Conservation (phyloP, 2,329 filamentous ascomycete species). For the Paecilomyces sp. region DNA sequence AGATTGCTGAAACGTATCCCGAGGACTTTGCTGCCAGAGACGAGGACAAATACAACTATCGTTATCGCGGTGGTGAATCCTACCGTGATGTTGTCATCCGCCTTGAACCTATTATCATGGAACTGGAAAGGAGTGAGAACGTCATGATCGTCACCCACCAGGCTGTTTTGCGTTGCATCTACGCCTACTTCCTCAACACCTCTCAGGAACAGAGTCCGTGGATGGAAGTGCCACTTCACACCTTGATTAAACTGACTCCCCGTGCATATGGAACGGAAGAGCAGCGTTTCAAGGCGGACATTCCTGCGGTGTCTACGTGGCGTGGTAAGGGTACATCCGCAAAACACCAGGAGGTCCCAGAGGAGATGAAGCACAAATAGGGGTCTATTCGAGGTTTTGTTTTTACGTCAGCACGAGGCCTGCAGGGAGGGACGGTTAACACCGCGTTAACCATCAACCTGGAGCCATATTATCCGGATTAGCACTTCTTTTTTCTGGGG, state of each 20-base stretch:
- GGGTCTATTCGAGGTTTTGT: not conserved
- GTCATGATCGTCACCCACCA: conserved; percentile 98
- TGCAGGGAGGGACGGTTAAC: not conserved
- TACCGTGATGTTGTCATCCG: conserved; percentile 96
- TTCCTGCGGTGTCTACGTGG: conserved; percentile 95
- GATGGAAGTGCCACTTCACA: conserved; percentile 98
- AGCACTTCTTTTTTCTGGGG: not conserved
- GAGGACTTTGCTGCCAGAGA: conserved; percentile 94
- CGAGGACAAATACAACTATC: conserved; percentile 99
- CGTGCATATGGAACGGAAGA: conserved; percentile 91
- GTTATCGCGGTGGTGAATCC: conserved; percentile 91
- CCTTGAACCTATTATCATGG: conserved; percentile 98
- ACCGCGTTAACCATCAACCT: not conserved
- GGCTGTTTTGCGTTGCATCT: conserved; percentile 92
- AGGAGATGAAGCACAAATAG: conserved; percentile 10
- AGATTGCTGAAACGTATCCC: conserved; percentile 85
- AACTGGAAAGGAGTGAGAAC: conserved; percentile 90
- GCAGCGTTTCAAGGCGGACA: conserved; percentile 78
- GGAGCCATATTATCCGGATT: not conserved
- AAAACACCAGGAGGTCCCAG: conserved; percentile 59
- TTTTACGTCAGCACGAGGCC: not conserved
- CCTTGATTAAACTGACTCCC: conserved; percentile 91
- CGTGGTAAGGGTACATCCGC: conserved; percentile 87
- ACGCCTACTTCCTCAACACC: conserved; percentile 98
- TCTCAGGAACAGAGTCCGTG: conserved; percentile 88